Percentiles rank a stretch among this genome's conserved stretches.
These are phyloP conservation scores for Prillingera fragicola DNA, from an alignment of 1,284 basidiomycete species.

Conservation along the genomic window DNA sequence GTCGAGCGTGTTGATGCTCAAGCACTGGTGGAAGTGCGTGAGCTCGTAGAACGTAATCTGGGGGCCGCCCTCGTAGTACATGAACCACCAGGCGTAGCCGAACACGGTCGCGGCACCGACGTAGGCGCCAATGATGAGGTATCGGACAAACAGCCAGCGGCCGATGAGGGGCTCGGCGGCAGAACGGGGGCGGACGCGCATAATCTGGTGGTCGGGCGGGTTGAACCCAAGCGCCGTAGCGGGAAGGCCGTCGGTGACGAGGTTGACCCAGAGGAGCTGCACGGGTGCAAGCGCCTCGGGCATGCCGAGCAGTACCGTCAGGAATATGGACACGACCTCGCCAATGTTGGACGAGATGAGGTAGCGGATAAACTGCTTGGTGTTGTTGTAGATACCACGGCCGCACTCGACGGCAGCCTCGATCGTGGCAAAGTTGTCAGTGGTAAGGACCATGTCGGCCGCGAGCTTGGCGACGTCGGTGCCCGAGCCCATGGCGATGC, in stretches of 20 bases:
- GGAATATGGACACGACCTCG: slow-evolving; percentile 95
- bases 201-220: slow-evolving; percentile 90
- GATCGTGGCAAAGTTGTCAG: slow-evolving; percentile 68
- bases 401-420: slow-evolving; percentile 95
- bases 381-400: slow-evolving; percentile 96
- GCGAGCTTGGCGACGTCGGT: slow-evolving; percentile 98
- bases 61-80: slow-evolving; percentile 81
- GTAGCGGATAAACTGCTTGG: slow-evolving; percentile 74
- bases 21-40: slow-evolving; percentile 90
- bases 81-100: slow-evolving; percentile 99
- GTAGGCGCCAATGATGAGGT: slow-evolving; percentile 86
- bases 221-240: slow-evolving; percentile 99
- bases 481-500: slow-evolving; percentile 97
- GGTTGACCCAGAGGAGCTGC: slow-evolving; percentile 94
- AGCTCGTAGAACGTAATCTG: slow-evolving; percentile 90
- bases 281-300: slow-evolving; percentile 97
- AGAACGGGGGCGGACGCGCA: slow-evolving; percentile 84
- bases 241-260: slow-evolving; percentile 84
- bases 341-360: slow-evolving; percentile 92
- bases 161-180: slow-evolving; percentile 85
- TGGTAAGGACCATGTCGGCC: slow-evolving; percentile 88
- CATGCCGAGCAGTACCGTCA: slow-evolving; percentile 95
- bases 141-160: slow-evolving; percentile 92
- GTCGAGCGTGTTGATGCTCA: slow-evolving; percentile 78
- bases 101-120: slow-evolving; percentile 93